These are phyloP conservation scores for Rhododendron kiyosumense DNA, from an alignment of 148 eudicot genomes.

Conservation along the genomic window DNA sequence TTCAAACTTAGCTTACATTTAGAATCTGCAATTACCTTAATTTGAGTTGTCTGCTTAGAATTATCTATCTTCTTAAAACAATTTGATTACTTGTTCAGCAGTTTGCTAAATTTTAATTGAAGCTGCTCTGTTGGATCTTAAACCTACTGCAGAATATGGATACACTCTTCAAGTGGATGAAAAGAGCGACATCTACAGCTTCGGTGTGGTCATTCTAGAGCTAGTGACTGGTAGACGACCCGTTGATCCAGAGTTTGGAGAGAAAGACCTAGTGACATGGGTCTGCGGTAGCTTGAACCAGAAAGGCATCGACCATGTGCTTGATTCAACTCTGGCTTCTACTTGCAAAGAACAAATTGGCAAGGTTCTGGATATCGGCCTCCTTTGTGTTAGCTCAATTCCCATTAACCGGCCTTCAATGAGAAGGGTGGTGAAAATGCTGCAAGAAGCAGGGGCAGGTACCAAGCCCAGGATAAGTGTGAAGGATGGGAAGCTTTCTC, in stretches of 20 bases:
- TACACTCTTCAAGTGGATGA: constrained; percentile 47
- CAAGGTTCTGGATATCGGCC: constrained; percentile 31
- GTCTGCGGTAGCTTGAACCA: constrained; percentile 23
- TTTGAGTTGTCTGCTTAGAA: not conserved
- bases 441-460: not conserved
- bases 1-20: not conserved
- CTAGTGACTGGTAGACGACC: constrained; percentile 38
- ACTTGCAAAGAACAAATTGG: constrained; percentile 28
- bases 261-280: constrained; percentile 39
- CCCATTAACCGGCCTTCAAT: constrained; percentile 12
- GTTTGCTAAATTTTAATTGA: not conserved
- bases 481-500: constrained; percentile 7
- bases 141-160: constrained; percentile 35
- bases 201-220: constrained; percentile 48
- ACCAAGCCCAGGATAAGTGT: not conserved
- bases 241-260: constrained; percentile 28
- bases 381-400: constrained; percentile 20
- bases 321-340: constrained; percentile 28
- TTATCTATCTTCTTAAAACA: not conserved
- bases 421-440: constrained; percentile 12
- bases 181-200: constrained; percentile 51
- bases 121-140: not conserved
- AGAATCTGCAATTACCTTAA: not conserved
- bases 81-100: not conserved
- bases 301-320: constrained; percentile 22